Percentiles rank a stretch among this genome's conserved stretches.
Conservation (phyloP, 2,329 filamentous ascomycete genomes). For the Botrytis hyacinthi region DNA sequence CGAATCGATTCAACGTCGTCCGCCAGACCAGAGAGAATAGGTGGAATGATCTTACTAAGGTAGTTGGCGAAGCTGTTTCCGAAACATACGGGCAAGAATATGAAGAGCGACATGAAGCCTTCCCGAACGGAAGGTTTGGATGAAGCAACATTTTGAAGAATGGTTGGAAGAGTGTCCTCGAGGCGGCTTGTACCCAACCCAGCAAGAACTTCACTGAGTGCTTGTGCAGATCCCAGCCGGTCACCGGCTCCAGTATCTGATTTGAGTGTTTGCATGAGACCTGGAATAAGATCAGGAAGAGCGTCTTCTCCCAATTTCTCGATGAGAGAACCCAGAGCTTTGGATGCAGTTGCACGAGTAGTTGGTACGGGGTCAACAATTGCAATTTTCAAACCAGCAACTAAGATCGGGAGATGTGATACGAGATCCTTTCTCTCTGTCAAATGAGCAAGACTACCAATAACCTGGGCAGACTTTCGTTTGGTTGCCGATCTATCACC, state of each 20-base stretch:
- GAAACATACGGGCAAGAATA: slow-evolving; percentile 97
- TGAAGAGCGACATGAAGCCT: slow-evolving; percentile 99
- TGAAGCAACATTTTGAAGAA: slow-evolving; percentile 92
- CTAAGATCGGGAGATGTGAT: slow-evolving; percentile 84
- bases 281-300: slow-evolving; percentile 93
- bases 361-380: slow-evolving; percentile 95
- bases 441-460: slow-evolving; percentile 93
- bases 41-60: slow-evolving; percentile 90
- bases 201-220: slow-evolving; percentile 91
- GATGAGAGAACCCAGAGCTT: slow-evolving; percentile 91
- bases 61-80: slow-evolving; percentile 98
- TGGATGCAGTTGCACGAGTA: slow-evolving; percentile 92
- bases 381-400: slow-evolving; percentile 83
- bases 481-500: slow-evolving; percentile 92
- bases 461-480: slow-evolving; percentile 94
- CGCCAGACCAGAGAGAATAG: slow-evolving; percentile 88
- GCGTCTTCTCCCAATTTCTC: slow-evolving; percentile 98
- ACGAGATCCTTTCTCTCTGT: slow-evolving; percentile 94
- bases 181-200: slow-evolving; percentile 88
- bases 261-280: slow-evolving; percentile 95
- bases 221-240: slow-evolving; percentile 91
- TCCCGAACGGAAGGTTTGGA: slow-evolving; percentile 87
- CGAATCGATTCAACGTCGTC: slow-evolving; percentile 96
- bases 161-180: slow-evolving; percentile 94
- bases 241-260: slow-evolving; percentile 96